Evolutionary conservation across 305 asterid species (phyloP), one percentile per base, ranked within the genome.

Genomic region (Solanum hybrid): DNA sequence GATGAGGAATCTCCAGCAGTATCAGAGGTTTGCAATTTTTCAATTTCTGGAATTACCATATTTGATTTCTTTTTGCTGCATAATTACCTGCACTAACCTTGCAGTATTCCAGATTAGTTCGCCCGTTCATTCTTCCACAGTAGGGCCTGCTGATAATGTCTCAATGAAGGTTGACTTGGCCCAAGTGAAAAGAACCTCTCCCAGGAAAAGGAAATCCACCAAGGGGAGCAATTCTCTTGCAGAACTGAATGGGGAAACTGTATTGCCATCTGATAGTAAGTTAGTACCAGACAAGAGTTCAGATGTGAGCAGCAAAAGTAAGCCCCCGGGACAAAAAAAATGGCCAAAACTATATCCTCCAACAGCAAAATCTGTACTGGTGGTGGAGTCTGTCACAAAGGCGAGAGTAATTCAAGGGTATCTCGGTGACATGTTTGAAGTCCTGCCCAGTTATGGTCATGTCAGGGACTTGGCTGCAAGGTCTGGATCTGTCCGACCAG

Each of bases 11-110:
- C 97, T 88, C 78, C 92, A 56, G 78, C 60, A 10, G 75, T 89
- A n/a, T 79, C 91, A 82, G 92, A 94, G 98, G 98, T 96, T 90
- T 89, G 93, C 88, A 90, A 17, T 81, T 73, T 90, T 80, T 91
- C 77, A 22, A 89, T 60, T 92, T 42, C 80, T 36, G 79, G 88
- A 89, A 72, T 88, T 86, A 56, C 78, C 82, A 60, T 88, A 85
- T 87, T 88, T 90, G 82, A 31, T 69, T 35, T 91, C 85, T 76
- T 26, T 60, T 45, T 78, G 51, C 45, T 51, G 89, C 87, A 84
- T 84, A 75, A 85, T 78, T 85, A 42, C 90, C 79, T 90, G 92
- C 91, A 90, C 92, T 92, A 86, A 88, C 89, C 89, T 24, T 89
- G 93, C 81, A 90, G 90, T 88, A 84, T 90, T 94, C 80, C 95